Percentiles rank a stretch among this genome's conserved stretches.
phyloP scores from a whole-genome alignment of 352 stramenopile genomes.

The Salisapilia sapeloensis region DNA sequence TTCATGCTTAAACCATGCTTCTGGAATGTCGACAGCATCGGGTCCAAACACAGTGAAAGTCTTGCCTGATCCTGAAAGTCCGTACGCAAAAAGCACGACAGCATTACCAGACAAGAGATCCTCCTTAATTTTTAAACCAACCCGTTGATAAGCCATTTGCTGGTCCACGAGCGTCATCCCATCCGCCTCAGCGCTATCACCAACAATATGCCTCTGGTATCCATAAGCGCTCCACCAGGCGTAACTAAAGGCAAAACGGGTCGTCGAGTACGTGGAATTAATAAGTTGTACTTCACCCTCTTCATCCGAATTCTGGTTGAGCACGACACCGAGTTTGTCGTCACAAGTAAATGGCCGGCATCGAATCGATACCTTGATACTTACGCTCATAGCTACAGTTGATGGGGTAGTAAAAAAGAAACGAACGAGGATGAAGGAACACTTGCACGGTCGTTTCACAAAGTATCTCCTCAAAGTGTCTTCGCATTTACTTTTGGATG shows the following conservation, averaged over 20 bases:
- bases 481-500: slow-evolving; percentile 1
- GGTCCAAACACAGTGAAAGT: slow-evolving; percentile 90
- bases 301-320: slow-evolving; percentile 83
- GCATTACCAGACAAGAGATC: slow-evolving; percentile 83
- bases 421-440: background rate
- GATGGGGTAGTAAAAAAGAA: slow-evolving; percentile 1
- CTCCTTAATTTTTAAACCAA: slow-evolving; percentile 85
- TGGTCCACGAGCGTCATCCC: slow-evolving; percentile 86
- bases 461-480: background rate
- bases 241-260: slow-evolving; percentile 86
- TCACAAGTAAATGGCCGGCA: slow-evolving; percentile 81
- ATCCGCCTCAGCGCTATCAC: slow-evolving; percentile 29
- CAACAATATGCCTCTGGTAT: slow-evolving; percentile 77
- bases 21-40: slow-evolving; percentile 84
- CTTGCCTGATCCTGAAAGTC: slow-evolving; percentile 83
- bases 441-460: background rate
- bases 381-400: slow-evolving; percentile 72
- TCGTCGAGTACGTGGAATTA: slow-evolving; percentile 88
- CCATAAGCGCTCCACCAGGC: slow-evolving; percentile 90
- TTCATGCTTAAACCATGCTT: slow-evolving; percentile 89
- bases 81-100: slow-evolving; percentile 90
- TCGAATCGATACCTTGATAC: slow-evolving; percentile 80
- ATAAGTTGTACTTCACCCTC: slow-evolving; percentile 87
- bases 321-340: slow-evolving; percentile 83
- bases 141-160: slow-evolving; percentile 75